Percentiles rank a stretch among this genome's conserved stretches.
These are phyloP conservation scores for Ceratonia siliqua DNA, from an alignment of 306 rosid genomes.

Conservation along the genomic window DNA sequence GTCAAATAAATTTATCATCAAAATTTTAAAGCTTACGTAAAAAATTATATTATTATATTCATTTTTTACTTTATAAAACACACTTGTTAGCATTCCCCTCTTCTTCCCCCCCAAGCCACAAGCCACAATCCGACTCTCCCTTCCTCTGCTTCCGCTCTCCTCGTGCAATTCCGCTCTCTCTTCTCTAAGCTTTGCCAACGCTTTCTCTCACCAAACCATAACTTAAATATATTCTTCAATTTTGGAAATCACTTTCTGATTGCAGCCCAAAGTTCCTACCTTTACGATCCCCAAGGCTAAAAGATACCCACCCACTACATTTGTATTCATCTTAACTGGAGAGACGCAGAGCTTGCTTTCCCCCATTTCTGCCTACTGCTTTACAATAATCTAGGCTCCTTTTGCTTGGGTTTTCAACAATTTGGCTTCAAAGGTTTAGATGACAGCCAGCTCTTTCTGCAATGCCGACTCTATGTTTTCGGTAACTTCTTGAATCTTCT, in stretches of 20 bases:
- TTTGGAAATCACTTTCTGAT: slow-evolving; percentile 28
- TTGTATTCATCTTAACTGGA: neutral
- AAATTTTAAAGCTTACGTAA: slow-evolving; percentile 28
- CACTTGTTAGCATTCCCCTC: slow-evolving; percentile 30
- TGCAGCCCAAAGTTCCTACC: slow-evolving; percentile 32
- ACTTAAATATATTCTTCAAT: neutral
- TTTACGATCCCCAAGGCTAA: neutral
- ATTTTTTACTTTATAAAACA: slow-evolving; percentile 46
- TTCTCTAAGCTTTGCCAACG: too few species aligned
- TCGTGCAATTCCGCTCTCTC: too few species aligned
- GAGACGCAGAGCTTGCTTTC: neutral
- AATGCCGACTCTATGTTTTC: slow-evolving; percentile 75
- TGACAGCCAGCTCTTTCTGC: slow-evolving; percentile 74
- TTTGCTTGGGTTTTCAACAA: slow-evolving; percentile 10
- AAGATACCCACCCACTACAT: slow-evolving; percentile 31
- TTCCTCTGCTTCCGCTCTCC: neutral
- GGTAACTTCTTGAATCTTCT: slow-evolving; percentile 49
- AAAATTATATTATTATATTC: slow-evolving; percentile 9
- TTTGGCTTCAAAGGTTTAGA: slow-evolving; percentile 14
- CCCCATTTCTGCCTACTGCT: slow-evolving; percentile 24
- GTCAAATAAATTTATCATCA: slow-evolving; percentile 52
- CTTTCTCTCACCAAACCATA: neutral
- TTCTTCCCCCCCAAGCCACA: neutral
- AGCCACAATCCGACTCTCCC: neutral
- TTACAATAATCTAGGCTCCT: neutral